Percentiles rank a stretch among this genome's conserved stretches.
Conservation (phyloP, 495 filamentous ascomycete species). For the Aspergillus affinis region DNA sequence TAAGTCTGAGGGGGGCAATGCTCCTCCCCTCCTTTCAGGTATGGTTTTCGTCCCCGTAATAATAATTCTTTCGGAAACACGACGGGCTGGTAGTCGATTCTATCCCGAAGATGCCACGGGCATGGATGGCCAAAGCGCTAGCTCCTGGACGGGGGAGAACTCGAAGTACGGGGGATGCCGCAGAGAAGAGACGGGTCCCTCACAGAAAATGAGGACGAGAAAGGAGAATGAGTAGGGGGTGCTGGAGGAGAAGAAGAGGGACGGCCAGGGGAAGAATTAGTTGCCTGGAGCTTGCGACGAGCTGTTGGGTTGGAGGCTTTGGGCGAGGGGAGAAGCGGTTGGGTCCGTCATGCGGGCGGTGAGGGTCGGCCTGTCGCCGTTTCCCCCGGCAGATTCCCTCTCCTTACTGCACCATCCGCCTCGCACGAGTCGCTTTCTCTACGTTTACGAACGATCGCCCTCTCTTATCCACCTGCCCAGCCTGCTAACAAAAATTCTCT, state of each 20-base stretch:
- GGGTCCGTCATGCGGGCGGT: constrained; percentile 3
- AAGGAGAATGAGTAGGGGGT: constrained; percentile 8
- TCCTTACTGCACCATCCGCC: not conserved
- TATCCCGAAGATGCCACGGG: constrained; percentile 30
- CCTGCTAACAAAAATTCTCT: not conserved
- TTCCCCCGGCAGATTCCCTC: constrained; percentile 5
- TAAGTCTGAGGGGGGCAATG: constrained; percentile 33
- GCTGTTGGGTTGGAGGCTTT: not conserved
- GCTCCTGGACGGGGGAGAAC: constrained; percentile 13
- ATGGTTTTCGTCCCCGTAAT: constrained; percentile 14
- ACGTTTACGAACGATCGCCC: not conserved
- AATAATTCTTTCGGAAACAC: constrained; percentile 19
- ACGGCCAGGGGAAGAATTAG: not conserved
- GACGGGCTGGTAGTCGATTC: constrained; percentile 20
- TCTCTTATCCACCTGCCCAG: not conserved
- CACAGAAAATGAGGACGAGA: constrained; percentile 1
- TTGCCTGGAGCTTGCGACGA: constrained; percentile 5
- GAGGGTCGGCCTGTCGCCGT: not conserved
- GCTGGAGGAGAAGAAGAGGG: constrained; percentile 2
- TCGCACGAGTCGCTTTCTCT: not conserved
- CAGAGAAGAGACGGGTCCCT: not conserved
- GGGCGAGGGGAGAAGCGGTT: constrained; percentile 1
- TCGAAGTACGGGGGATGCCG: constrained; percentile 1
- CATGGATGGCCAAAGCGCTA: constrained; percentile 34
- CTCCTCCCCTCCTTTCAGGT: constrained; percentile 29